These are phyloP conservation scores for Pleurotus giganteus DNA, from an alignment of 768 basidiomycete species.

Conservation along the genomic window DNA sequence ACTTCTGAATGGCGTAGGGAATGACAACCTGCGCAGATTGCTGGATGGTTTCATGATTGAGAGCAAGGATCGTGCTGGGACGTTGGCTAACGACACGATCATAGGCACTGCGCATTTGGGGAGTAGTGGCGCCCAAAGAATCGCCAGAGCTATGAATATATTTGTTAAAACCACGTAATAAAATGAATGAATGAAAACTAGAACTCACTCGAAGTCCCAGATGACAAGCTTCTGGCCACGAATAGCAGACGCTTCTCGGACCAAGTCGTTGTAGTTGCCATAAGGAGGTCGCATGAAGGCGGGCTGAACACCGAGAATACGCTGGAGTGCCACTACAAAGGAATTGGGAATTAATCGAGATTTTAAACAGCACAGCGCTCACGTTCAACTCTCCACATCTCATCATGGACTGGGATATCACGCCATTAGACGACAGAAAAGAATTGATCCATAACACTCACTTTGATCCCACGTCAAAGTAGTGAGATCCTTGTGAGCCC, in stretches of 20 bases:
- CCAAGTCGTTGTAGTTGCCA: constrained; percentile 38
- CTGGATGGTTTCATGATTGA: constrained; percentile 37
- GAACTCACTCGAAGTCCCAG: constrained; percentile 37
- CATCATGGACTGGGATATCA: constrained; percentile 33
- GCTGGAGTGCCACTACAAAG: constrained; percentile 27
- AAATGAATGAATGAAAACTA: neutral
- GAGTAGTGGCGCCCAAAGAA: constrained; percentile 27
- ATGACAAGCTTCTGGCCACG: constrained; percentile 28
- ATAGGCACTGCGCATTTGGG: constrained; percentile 28
- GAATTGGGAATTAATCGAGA: neutral
- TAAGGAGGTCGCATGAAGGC: constrained; percentile 43
- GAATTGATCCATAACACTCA: constrained; percentile 11
- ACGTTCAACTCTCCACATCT: constrained; percentile 47
- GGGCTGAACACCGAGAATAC: constrained; percentile 33
- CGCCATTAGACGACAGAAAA: neutral
- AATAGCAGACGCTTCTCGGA: constrained; percentile 31
- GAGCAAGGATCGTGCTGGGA: constrained; percentile 33
- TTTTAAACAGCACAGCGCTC: constrained; percentile 12
- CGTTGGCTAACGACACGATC: constrained; percentile 22
- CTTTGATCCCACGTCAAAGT: constrained; percentile 30
- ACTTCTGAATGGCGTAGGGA: constrained; percentile 35
- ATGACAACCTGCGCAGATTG: constrained; percentile 25
- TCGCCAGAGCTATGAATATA: constrained; percentile 32
- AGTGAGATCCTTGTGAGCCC: constrained; percentile 39
- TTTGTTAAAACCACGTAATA: neutral